Evolutionary conservation across 805 yeast genomes (phyloP), one percentile per base, ranked within the genome.

Genomic region (Saccharomyces kudriavzevii): DNA sequence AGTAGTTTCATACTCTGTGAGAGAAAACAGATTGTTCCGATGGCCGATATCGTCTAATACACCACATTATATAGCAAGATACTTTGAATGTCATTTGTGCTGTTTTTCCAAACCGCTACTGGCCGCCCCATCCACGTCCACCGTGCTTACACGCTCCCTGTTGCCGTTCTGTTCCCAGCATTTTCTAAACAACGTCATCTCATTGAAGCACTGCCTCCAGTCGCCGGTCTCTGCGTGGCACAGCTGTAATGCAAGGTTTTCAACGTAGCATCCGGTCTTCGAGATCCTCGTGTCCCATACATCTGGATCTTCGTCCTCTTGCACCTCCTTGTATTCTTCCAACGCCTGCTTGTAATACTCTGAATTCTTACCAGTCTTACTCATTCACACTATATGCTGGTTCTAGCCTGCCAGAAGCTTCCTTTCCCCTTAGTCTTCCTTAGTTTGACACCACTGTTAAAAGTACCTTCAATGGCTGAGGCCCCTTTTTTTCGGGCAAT

Each of bases 191-290:
- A 77, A 79, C 31, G 72, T 71, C 86, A 84, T 85, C 65, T 87
- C 94, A 20, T 72, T 70, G 2, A 80, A 66, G 58, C 95, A 87
- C 61, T 81, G 70, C 52, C 95, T 71, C 96, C 96, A 88, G 64
- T 88, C 95, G 28, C 81, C 81, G 0, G 84, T 84, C 55, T 87
- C 95, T 3, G 89, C 90, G 64, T 85, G 90, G 60, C 96, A 88
- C 31, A 87, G 69, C 51, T 84, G 88, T 30, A 88, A 70, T 14
- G 80, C 80, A 63, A 83, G 68, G 61, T 88, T 88, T 63, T 88
- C 91, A 29, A 78, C 85, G 72, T 60, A 63, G 52, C 96, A 88
- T 1, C 96, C 96, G 0, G 96, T 87, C 31, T 82, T 76, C 28
- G 75, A 77, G 49, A 88, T 88, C 56, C 96, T 71, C 63, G 77